A percentile compares a stretch with the other conserved stretches of the same genome.
Conservation (phyloP, 2,329 filamentous ascomycete species). For the Fusarium keratoplasticum region DNA sequence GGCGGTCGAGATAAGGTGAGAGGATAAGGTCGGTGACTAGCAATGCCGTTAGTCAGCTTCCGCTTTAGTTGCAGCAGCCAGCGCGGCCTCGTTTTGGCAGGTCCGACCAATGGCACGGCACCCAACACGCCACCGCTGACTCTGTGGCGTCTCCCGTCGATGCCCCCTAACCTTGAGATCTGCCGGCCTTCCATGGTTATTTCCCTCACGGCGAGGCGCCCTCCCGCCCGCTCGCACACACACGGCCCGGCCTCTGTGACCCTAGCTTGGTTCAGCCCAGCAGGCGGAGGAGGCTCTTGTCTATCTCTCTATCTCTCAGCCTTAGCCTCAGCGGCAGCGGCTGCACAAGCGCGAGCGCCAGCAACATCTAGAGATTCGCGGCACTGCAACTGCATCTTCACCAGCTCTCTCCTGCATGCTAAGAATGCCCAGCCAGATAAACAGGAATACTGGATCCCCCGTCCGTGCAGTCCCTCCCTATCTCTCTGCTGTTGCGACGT, state of each 20-base stretch:
- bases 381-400: conserved; percentile 26
- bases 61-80: neutral
- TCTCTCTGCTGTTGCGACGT: conserved; percentile 6
- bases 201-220: neutral
- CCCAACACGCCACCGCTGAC: conserved; percentile 11
- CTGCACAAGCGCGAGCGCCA: neutral
- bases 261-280: neutral
- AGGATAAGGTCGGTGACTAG: conserved; percentile 12
- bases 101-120: neutral
- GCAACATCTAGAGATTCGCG: conserved; percentile 16
- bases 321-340: neutral
- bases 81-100: neutral
- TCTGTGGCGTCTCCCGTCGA: neutral
- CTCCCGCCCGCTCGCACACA: neutral
- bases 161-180: neutral
- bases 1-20: conserved; percentile 19
- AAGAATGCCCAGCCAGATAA: conserved; percentile 31
- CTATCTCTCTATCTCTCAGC: neutral
- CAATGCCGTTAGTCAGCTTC: conserved; percentile 24
- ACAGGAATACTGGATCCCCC: conserved; percentile 21
- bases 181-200: neutral
- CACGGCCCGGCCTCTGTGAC: neutral
- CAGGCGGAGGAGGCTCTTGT: neutral
- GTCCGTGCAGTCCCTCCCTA: conserved; percentile 22
- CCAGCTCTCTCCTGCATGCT: neutral